Evolutionary conservation across 495 filamentous ascomycete genomes (phyloP), one percentile per base, ranked within the genome.

Genomic region (Bacidia rubella): DNA sequence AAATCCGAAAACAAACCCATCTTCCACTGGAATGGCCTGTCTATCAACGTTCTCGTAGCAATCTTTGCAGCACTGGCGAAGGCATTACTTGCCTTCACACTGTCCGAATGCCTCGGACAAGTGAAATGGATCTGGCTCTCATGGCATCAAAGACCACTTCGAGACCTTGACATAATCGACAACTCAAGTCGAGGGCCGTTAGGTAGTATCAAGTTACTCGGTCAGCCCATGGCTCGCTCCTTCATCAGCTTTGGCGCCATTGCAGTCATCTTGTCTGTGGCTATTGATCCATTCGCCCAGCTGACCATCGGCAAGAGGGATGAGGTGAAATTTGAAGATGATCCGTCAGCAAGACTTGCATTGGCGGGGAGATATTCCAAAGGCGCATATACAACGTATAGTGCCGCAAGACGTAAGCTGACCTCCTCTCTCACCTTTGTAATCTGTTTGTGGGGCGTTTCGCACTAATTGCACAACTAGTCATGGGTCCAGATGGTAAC

Each of bases 111-210:
- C 42, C 42, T 45, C 17, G 42, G 42, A 5, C 42, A 45, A 45
- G 42, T 17, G n/a, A 45, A 45, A 19, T 45, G 42, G 42, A 45
- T 45, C 42, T 45, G 42, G 42, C 17, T 45, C 42, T 45, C 42
- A 5, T 7, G 17, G 17, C 42, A 45, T 7, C n/a, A 23, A 45
- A 45, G 42, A 45, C 42, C 42, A 45, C n/a, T 45, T 17, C 5
- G 21, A 45, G 21, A 45, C 21, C 42, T 45, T 5, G 5, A 45
- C 42, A 5, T 45, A 7, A 45, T 45, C 17, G 42, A 45, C 17
- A 17, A 17, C 5, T 5, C n/a, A 19, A 45, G 21, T 45, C 42
- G 42, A 45, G 42, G 42, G 10, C 42, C 42, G 21, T 17, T 45
- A 10, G 42, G 42, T 5, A 45, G 42, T 23, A 7, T 45, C 5